Conservation (phyloP, 2,329 filamentous ascomycete genomes). For the Dactylella cylindrospora region DNA sequence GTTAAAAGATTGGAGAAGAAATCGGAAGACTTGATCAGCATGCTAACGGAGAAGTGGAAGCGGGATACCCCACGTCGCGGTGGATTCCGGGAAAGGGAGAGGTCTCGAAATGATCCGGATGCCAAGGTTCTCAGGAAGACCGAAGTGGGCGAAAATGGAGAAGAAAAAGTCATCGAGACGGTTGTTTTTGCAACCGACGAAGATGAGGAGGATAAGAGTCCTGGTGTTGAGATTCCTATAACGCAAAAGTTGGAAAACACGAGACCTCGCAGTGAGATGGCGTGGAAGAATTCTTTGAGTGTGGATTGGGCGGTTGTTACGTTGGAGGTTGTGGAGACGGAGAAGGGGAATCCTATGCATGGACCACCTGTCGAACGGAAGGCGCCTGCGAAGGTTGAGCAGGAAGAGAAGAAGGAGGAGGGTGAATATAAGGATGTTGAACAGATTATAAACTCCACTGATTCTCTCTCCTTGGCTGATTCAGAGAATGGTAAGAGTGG, state of each 20-base stretch:
- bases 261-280: conserved; percentile 18
- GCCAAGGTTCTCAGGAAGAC: conserved; percentile 3
- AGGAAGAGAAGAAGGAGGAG: neutral
- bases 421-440: conserved; percentile 7
- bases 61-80: conserved; percentile 30
- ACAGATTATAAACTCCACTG: conserved; percentile 8
- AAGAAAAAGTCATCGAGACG: conserved; percentile 21
- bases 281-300: conserved; percentile 35
- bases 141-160: conserved; percentile 8
- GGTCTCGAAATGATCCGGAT: conserved; percentile 8
- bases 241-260: conserved; percentile 12
- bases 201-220: conserved; percentile 4
- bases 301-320: conserved; percentile 39
- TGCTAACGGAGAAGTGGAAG: conserved; percentile 39
- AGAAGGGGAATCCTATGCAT: conserved; percentile 27
- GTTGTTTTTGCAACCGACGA: neutral
- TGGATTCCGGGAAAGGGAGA: conserved; percentile 21
- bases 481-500: neutral
- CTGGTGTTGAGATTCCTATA: neutral
- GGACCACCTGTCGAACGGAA: conserved; percentile 26
- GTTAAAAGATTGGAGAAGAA: conserved; percentile 29
- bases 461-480: conserved; percentile 4
- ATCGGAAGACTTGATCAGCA: conserved; percentile 18
- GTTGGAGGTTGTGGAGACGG: conserved; percentile 21
- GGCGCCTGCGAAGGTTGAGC: neutral